Evolutionary conservation across 441 rosid genomes (phyloP), one percentile per base, ranked within the genome.

Genomic region (Francoa sonchifolia): DNA sequence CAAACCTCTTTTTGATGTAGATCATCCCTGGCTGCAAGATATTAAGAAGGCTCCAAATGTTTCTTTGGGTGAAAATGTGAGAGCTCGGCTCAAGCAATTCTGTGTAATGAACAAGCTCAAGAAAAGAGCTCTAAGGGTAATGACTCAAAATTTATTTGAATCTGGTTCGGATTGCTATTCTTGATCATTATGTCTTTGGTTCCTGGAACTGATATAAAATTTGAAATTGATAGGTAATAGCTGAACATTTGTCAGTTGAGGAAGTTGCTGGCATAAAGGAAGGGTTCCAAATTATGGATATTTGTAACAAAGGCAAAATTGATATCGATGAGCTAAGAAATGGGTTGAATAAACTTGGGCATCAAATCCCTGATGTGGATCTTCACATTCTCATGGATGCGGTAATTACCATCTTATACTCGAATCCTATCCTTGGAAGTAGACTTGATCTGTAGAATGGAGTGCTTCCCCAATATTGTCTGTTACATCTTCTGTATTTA

Each of bases 21-120:
- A 73, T 58, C 89, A 79, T 57, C 72, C 89, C 6, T 79, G 84
- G 89, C 54, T 79, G 50, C 79, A 71, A 59, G 69, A 79, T 46
- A 82, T 79, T 23, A 76, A 79, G 64, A 76, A 58, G 61, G 89
- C 89, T 44, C 84, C 89, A 1, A 76, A 79, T 61, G 82, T 79
- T 50, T 61, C 71, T 48, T 57, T 79, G 34, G 89, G 89, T 45
- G 89, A 79, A 61, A 79, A 79, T 3, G 89, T 79, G 39, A 73
- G 67, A 42, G 82, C 89, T 31, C 71, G 84, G 66, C 71, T 79
- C 50, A 73, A 73, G 70, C 89, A 79, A 50, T 79, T 79, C 61
- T 68, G 84, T 5, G 75, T 79, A 22, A 79, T 79, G 84, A 79
- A 79, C 66, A 79, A 76, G 64, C 84, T 79, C 49, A 79, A 79